Base-by-base conservation (phyloP, 2,329 filamentous ascomycete genomes). In the Aspergillus sp. region DNA sequence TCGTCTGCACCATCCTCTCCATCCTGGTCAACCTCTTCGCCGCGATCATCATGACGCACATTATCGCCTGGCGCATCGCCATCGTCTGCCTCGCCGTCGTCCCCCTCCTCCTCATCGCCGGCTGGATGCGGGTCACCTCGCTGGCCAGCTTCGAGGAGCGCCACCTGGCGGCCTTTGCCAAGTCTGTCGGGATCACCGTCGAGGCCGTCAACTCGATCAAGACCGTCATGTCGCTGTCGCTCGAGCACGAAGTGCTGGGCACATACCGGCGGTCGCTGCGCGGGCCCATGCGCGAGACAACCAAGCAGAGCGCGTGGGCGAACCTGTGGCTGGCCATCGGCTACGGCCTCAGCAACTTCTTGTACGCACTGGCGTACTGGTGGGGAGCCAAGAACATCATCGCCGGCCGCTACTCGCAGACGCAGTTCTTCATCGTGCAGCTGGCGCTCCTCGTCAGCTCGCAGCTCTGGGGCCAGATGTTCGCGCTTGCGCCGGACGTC, bases 281-380 rank as follows among this genome's bases (percentile, higher is more conserved):
- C 42, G 46, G 74, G 64, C 2, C 79, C 78, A 1, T 71, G 74
- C 29, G 75, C 73, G 50, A 78, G 45, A 79, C 75, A 54, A 66
- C 77, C 2, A 65, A 68, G 16, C 74, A 76, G 19, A 78, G 74
- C 21, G 58, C 78, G 25, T 72, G 76, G 46, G 69, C 73, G 11
- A 76, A 70, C 55, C 61, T 76, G 17, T 76, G 73, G 66, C 66
- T 76, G 44, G 73, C 75, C 2, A 65, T 75, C 34, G 69, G 72
- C 1, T 74, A 73, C 45, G 67, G 67, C 49, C 53, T 73, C 2
- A 81, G 83, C 21, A 87, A 86, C 63, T 78, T 88, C 49, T 81
- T 89, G 19, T 88, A 91, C 63, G 85, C 87, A 0, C 81, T 91
- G 49, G 85, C 87, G 0, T 91, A 89, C 70, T 91, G 88, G 86